These are phyloP conservation scores for Aspergillus egyptiacus DNA, from an alignment of 495 filamentous ascomycete genomes.

Conservation along the genomic window DNA sequence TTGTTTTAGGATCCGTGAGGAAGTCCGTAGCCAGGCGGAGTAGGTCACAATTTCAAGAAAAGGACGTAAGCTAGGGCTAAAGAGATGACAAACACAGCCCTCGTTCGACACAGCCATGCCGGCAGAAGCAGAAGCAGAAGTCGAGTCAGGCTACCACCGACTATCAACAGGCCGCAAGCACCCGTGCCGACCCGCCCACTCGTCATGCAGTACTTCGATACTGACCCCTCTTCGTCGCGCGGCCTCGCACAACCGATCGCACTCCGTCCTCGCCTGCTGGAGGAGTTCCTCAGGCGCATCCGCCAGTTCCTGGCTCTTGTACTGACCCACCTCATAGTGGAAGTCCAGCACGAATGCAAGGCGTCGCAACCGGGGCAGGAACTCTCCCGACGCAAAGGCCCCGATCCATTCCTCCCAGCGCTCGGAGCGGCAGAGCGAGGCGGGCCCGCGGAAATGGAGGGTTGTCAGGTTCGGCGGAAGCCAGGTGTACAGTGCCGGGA, in stretches of 20 bases:
- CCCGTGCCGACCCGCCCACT: not conserved
- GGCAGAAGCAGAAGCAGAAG: too few relatives aligned
- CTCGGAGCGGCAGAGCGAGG: slow-evolving; percentile 13
- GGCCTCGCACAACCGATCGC: slow-evolving; percentile 13
- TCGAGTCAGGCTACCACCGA: slow-evolving; percentile 4
- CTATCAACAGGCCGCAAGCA: slow-evolving; percentile 10
- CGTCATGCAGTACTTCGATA: slow-evolving; percentile 7
- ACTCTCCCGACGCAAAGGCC: slow-evolving; percentile 10
- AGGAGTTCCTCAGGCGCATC: slow-evolving; percentile 12
- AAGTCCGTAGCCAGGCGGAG: too few relatives aligned
- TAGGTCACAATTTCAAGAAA: too few relatives aligned
- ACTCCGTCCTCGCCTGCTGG: slow-evolving; percentile 13
- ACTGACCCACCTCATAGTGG: slow-evolving; percentile 6
- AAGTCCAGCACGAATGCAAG: slow-evolving; percentile 23
- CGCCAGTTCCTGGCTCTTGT: not conserved
- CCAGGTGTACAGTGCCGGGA: slow-evolving; percentile 14
- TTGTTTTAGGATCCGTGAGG: too few relatives aligned
- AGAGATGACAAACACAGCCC: too few relatives aligned
- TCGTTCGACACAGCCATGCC: too few relatives aligned
- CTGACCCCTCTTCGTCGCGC: slow-evolving; percentile 12
- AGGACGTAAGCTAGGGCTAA: too few relatives aligned
- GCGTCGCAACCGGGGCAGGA: slow-evolving; percentile 18
- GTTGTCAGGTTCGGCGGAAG: slow-evolving; percentile 19
- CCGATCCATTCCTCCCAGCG: slow-evolving; percentile 21
- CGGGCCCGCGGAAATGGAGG: slow-evolving; percentile 22